Percentiles rank a stretch among this genome's conserved stretches.
These are phyloP conservation scores for Uronychia binucleata DNA, from an alignment of 73 alveolate species.

Conservation along the genomic window DNA sequence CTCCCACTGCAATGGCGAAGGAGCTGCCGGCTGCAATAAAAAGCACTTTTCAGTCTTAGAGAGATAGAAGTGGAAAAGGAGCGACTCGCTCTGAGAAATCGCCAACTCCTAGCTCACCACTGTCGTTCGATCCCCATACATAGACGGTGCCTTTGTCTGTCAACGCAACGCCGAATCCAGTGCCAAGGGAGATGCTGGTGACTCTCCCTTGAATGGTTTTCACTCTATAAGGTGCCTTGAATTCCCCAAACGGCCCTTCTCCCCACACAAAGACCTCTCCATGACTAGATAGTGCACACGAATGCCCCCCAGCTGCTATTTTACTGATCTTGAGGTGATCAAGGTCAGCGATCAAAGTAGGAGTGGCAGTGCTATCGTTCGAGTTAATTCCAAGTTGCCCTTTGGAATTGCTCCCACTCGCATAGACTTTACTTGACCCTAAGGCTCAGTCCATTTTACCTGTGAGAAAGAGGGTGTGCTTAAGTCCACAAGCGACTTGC, in stretches of 20 bases:
- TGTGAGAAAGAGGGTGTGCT: background rate
- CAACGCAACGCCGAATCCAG: slow-evolving; percentile 37
- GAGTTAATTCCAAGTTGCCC: slow-evolving; percentile 24
- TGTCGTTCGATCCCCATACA: slow-evolving; percentile 42
- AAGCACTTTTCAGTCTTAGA: slow-evolving; percentile 13
- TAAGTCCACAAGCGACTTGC: background rate
- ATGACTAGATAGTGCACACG: slow-evolving; percentile 73
- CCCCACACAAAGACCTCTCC: slow-evolving; percentile 93
- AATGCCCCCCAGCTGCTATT: slow-evolving; percentile 88
- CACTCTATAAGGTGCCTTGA: background rate
- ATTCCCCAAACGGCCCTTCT: slow-evolving; percentile 67
- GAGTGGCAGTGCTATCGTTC: slow-evolving; percentile 17
- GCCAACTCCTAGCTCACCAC: slow-evolving; percentile 43
- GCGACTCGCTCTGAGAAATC: slow-evolving; percentile 26
- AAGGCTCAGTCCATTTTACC: background rate
- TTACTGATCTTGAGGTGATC: slow-evolving; percentile 15
- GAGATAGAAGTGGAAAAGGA: slow-evolving; percentile 3
- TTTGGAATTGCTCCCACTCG: slow-evolving; percentile 63
- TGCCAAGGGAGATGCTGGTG: slow-evolving; percentile 39
- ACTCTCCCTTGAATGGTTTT: background rate
- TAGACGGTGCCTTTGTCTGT: slow-evolving; percentile 24
- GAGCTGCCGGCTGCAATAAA: slow-evolving; percentile 37
- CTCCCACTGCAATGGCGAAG: slow-evolving; percentile 44
- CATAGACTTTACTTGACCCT: slow-evolving; percentile 17
- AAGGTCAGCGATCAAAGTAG: slow-evolving; percentile 48